phyloP scores from a whole-genome alignment of 1,284 basidiomycete genomes.

The Gymnopus androsaceus region DNA sequence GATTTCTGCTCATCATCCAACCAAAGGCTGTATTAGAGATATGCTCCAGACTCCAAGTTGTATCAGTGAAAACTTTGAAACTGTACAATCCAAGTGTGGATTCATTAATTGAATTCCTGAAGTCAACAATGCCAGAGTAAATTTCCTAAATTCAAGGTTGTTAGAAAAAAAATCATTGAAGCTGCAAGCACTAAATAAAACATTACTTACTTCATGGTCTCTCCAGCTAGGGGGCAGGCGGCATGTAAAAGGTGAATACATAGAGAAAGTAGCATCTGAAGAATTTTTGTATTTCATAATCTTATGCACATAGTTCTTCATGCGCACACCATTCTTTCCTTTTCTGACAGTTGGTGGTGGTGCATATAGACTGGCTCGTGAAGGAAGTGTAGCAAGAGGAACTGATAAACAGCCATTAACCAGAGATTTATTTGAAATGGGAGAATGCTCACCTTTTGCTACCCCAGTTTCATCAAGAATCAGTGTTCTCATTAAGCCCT shows the following conservation, averaged over 20 bases:
- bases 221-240: neutral
- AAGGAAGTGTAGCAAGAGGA: neutral
- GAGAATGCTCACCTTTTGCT: neutral
- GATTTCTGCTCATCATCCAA: neutral
- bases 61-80: neutral
- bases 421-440: too few species aligned
- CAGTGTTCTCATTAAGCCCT: too few species aligned
- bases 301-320: constrained; percentile 3
- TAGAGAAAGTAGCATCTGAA: too few species aligned
- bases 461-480: neutral
- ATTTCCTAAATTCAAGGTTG: constrained; percentile 1
- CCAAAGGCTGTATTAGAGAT: neutral
- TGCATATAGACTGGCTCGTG: neutral
- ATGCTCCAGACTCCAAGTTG: neutral
- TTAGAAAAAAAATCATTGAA: neutral
- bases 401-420: neutral
- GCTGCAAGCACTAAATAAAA: neutral
- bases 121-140: neutral
- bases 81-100: too few species aligned
- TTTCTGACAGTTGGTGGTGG: neutral
- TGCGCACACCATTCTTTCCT: neutral
- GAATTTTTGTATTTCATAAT: neutral
- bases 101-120: neutral
- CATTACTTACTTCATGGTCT: neutral
- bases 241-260: constrained; percentile 1